phyloP scores from a whole-genome alignment of 2,329 filamentous ascomycete genomes.

The Trichoderma sp. region DNA sequence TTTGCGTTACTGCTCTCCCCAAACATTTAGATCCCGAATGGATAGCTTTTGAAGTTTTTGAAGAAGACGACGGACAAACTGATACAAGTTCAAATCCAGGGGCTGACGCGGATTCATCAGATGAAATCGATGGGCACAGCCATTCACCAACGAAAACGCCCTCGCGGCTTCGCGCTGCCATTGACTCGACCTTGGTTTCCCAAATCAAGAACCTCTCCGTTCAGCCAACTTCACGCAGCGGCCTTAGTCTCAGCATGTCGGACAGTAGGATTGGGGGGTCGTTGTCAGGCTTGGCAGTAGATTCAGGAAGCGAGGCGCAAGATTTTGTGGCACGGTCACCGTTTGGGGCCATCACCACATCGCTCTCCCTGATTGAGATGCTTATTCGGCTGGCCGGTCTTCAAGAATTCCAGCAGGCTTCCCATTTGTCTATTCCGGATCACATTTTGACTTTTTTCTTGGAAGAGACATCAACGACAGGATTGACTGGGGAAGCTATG shows the following conservation, averaged over 20 bases:
- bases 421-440: slow-evolving; percentile 85
- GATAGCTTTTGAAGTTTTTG: slow-evolving; percentile 85
- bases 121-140: slow-evolving; percentile 29
- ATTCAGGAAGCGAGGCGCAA: slow-evolving; percentile 22
- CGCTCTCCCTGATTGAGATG: slow-evolving; percentile 78
- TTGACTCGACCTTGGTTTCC: slow-evolving; percentile 40
- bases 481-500: slow-evolving; percentile 45
- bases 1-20: slow-evolving; percentile 47
- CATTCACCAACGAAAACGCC: slow-evolving; percentile 18
- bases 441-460: slow-evolving; percentile 88
- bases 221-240: slow-evolving; percentile 18
- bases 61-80: slow-evolving; percentile 51
- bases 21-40: slow-evolving; percentile 80
- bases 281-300: neutral
- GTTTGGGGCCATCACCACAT: slow-evolving; percentile 52
- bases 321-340: slow-evolving; percentile 42
- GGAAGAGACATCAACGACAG: slow-evolving; percentile 54
- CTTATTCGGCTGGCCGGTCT: slow-evolving; percentile 80
- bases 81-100: slow-evolving; percentile 32
- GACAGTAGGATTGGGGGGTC: neutral
- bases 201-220: slow-evolving; percentile 42
- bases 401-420: slow-evolving; percentile 87
- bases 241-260: neutral
- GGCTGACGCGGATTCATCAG: slow-evolving; percentile 39
- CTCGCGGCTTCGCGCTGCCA: slow-evolving; percentile 26